Evolutionary conservation across 495 filamentous ascomycete species (phyloP), one percentile per base, ranked within the genome.

Genomic region (Poronia punctata): DNA sequence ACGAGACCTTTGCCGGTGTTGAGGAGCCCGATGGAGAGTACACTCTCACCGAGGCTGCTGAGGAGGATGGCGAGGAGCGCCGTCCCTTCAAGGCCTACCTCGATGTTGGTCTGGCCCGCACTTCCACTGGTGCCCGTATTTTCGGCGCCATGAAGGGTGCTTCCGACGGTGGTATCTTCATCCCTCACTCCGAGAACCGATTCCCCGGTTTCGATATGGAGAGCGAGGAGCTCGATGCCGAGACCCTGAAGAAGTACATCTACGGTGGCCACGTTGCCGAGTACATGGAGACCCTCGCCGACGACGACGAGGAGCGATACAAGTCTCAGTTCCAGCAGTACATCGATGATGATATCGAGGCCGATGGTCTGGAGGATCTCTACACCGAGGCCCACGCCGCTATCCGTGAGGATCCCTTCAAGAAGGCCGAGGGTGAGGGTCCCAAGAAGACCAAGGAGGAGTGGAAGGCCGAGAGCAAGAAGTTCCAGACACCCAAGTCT

Each of bases 121-220:
- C 92, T 59, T 95, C 88, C 50, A 97, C 93, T 55, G 92, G 92
- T 77, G 86, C 90, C 66, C 87, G 93, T 69, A 76, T 99, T 72
- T 99, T 99, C 70, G 92, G 82, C 68, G 93, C 89, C 68, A 93
- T 99, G 88, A 99, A 99, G 82, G 92, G 92, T 75, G 93, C 92
- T 55, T 94, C 86, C 48, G 92, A 99, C 70, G 92, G 92, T 66
- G 92, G 92, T 65, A 83, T 99, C 72, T 80, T 86, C 69, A 74
- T 99, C 55, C 92, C 92, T 53, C 92, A 99, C 83, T 95, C 88
- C 50, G 88, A 95, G 76, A 95, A 86, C 72, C 88, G 92, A 59
- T 99, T 97, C 85, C 92, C 92, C 59, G 92, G 92, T 61, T 99
- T 71, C 81, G 92, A 99, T 62, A 83, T 95, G 22, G 92, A 99